Base-by-base conservation (phyloP, 1,139 yeast genomes). In the Zygosaccharomyces sapae region DNA sequence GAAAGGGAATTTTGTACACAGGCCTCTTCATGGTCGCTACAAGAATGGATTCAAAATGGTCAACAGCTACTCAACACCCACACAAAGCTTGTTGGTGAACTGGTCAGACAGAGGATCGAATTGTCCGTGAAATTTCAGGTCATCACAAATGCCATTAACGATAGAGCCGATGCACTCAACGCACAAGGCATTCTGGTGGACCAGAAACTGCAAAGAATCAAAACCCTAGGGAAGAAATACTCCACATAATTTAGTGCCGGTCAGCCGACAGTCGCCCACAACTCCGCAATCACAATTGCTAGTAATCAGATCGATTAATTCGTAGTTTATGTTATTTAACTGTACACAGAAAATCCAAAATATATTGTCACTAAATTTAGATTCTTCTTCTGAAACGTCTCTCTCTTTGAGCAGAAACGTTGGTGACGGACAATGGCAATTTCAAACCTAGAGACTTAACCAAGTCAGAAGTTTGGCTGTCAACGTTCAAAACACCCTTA, bases 381-480 rank as follows among this genome's bases (percentile, higher is more conserved):
- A 79, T 80, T 83, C 92, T 85, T 85, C 86, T 88, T 78, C 92
- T 87, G 87, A 78, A 87, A 82, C 96, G 88, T 83, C 96, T 87
- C 70, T 79, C 83, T 80, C 94, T 86, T 79, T 86, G 88, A 71
- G 96, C 83, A 73, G 96, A 84, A 72, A 90, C 89, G 70, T 89
- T 80, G 72, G 86, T 84, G 72, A 92, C 90, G 72, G 84, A 83
- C 71, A 88, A 76, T 71, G 97, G 96, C 71, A 90, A 81, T 79
- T 88, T 84, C 85, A 92, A 89, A 72, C 98, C 98, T 72, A 94
- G 83, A 66, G 90, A 71, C 80, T 89, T 88, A 71, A 94, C 92
- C 77, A 94, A 84, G 72, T 86, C 95, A 73, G 94, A 90, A 70
- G 98, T 92, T 79, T 90, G 97, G 73, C 87, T 81, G 77, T 94